These are phyloP conservation scores for Rhodotorula glutinis DNA, from an alignment of 1,284 basidiomycete species.

Conservation along the genomic window DNA sequence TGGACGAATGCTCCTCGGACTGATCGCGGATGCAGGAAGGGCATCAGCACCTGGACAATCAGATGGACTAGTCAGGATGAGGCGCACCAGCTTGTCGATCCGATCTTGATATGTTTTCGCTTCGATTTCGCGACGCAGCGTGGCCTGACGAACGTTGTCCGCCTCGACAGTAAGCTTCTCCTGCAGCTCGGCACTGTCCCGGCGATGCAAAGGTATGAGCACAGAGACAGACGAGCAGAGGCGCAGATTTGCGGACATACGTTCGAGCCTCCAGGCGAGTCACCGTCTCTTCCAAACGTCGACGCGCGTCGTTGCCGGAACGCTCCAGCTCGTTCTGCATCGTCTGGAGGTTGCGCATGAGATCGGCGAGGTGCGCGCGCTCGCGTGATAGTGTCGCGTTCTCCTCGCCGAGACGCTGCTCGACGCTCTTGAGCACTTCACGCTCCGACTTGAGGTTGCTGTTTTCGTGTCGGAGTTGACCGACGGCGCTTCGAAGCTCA, in stretches of 20 bases:
- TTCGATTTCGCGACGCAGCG: slow-evolving; percentile 77
- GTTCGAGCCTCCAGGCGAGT: slow-evolving; percentile 72
- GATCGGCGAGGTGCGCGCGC: slow-evolving; percentile 74
- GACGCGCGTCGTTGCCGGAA: slow-evolving; percentile 72
- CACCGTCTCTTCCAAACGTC: slow-evolving; percentile 73
- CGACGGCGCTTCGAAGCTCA: slow-evolving; percentile 58
- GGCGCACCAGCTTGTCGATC: slow-evolving; percentile 66
- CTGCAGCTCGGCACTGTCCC: slow-evolving; percentile 66
- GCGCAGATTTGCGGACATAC: slow-evolving; percentile 52
- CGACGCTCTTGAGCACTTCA: slow-evolving; percentile 81
- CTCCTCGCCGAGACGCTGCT: slow-evolving; percentile 75
- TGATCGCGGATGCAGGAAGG: no score
- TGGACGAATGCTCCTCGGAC: slow-evolving; percentile 64
- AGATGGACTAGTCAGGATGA: no score
- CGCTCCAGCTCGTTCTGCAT: slow-evolving; percentile 85
- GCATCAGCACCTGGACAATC: no score
- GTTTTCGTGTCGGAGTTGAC: slow-evolving; percentile 75
- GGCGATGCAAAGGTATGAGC: neutral
- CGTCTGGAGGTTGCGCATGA: slow-evolving; percentile 80
- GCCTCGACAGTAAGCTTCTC: slow-evolving; percentile 73
- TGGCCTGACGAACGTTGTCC: slow-evolving; percentile 66
- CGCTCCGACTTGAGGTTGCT: slow-evolving; percentile 86
- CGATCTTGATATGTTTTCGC: slow-evolving; percentile 68
- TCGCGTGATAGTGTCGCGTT: slow-evolving; percentile 75
- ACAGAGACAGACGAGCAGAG: neutral